Base-by-base conservation (phyloP, 352 stramenopile species). In the Phytopythium ostracodes region DNA sequence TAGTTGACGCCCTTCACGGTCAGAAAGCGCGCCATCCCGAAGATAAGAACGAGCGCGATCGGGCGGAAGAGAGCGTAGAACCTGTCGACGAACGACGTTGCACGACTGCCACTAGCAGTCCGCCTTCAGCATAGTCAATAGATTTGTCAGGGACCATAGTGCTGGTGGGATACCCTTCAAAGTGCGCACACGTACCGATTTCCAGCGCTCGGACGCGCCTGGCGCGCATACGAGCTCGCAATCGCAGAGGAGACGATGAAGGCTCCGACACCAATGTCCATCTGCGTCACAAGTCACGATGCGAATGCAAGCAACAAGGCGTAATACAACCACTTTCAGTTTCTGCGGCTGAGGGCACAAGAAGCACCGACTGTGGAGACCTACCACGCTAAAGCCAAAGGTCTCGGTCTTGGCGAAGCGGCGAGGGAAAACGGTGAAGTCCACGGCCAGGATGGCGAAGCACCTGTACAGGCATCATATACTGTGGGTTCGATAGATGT, bases 381-480 rank as follows among this genome's bases (percentile, higher is more conserved):
- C 55, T 75, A 93, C 86, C 70, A 99, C 89, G 49, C 96, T 97
- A 64, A 98, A 98, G 46, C 97, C 97, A 60, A 88, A 88, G 24
- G 83, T 90, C 84, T 99, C 97, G 12, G 97, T 99, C 76, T 98
- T 98, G 53, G 88, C 89, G 57, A 98, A 97, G 10, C 93, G 83
- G 35, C 97, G 83, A 58, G 97, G 97, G 68, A 99, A 99, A 9
- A 98, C 60, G 11, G 81, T 86, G 75, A 99, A 99, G 62, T 99
- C 97, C 5, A 99, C 96, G 2, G 97, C 97, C n/a, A 99, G 73
- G 59, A 99, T 99, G 40, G 88, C 86, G 36, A 95, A 90, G 36
- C 81, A 91, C 9, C 84, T 95, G 33, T 31, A 60, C 15, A 4
- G 24, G 9, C 4, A 38, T 38, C 35, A 20, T 10, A 47, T 18